Base-by-base conservation (phyloP, 176 grass and related monocot species). In the Zoysia pacifica region DNA sequence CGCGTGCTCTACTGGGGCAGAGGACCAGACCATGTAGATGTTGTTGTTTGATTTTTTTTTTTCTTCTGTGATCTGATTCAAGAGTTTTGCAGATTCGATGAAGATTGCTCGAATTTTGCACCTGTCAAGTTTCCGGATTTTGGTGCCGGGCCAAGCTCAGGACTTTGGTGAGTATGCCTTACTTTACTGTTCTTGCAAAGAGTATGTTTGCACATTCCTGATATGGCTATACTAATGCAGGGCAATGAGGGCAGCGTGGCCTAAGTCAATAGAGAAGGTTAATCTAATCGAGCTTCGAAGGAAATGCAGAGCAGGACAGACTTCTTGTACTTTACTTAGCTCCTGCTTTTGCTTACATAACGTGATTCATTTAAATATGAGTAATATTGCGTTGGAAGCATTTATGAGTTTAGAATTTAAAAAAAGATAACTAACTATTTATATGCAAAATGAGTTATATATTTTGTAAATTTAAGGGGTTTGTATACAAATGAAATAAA, bases 211-310 rank as follows among this genome's bases (percentile, higher is more conserved):
- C 44, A 67, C 3, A 37, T 18, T 7, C 15, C 73, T 83, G 78
- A 50, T 42, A 65, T 75, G 65, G 46, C 67, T 74, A 56, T 73
- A 59, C 20, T 7, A 79, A 64, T 74, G 81, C 69, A 97, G 95
- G 95, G 92, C 95, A 72, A 93, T 97, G 86, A 89, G 95, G 58
- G 90, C 93, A 72, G 95, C 93, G 50, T 98, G 95, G 92, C 95
- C 95, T 36, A 62, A 36, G 86, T 94, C 95, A 48, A 90, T 98
- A 66, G 81, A 94, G 79, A 87, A 52, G 65, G 90, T 91, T 87
- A 94, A 94, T 88, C 90, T 98, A 75, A 76, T 98, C 7, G 95
- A 98, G 82, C 95, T 37, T 98, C 95, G 18, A 94, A 98, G 87
- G 90, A 90, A 66, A 98, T 98, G 95, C 95, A 98, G 72, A 91